Evolutionary conservation across 73 alveolate genomes (phyloP).

Genomic region (Tetrahymena thermophila): DNA sequence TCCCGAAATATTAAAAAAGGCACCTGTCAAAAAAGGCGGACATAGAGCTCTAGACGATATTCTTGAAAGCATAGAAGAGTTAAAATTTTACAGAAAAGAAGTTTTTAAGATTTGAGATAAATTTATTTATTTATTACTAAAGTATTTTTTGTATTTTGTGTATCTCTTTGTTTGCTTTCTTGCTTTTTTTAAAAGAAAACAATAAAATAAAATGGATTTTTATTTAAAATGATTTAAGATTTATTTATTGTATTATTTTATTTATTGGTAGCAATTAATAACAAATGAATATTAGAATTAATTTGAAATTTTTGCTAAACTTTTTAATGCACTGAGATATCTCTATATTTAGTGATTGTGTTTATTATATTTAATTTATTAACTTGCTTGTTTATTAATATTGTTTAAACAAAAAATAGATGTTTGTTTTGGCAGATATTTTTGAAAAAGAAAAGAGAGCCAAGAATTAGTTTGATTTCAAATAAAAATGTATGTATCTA

Average conservation of each 20-base stretch:
- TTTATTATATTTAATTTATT: too few species aligned
- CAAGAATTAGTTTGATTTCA: neutral
- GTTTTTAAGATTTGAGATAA: neutral
- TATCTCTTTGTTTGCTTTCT: too few species aligned
- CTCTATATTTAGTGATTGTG: too few species aligned
- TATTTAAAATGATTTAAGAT: neutral
- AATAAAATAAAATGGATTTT: neutral
- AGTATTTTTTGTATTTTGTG: too few species aligned
- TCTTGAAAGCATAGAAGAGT: constrained; percentile 61
- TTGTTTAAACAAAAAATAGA: neutral
- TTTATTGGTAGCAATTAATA: too few species aligned
- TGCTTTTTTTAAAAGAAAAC: too few species aligned
- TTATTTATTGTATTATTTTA: too few species aligned
- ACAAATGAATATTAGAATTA: neutral
- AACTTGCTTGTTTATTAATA: neutral
- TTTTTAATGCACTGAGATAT: neutral
- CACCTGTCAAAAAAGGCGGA: constrained; percentile 44
- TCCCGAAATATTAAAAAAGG: neutral
- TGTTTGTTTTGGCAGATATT: neutral
- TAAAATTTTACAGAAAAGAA: constrained; percentile 45
- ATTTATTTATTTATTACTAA: too few species aligned
- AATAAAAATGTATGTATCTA: neutral
- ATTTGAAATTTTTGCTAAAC: neutral
- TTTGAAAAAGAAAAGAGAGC: neutral
- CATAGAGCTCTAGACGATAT: constrained; percentile 78